phyloP scores from a whole-genome alignment of 495 filamentous ascomycete genomes.

The Filosporella fistucella region DNA sequence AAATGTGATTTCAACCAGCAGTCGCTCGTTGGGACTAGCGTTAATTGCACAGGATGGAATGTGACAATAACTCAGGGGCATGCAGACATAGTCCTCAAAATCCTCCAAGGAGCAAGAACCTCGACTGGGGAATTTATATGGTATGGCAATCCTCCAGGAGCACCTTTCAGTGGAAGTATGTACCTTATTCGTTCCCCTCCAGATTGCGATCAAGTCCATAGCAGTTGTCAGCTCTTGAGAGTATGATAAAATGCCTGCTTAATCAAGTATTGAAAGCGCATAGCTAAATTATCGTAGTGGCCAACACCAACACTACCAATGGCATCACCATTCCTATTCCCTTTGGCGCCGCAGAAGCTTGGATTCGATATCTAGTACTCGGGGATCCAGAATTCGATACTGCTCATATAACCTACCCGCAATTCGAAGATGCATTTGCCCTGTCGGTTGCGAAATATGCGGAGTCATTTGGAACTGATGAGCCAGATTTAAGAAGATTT shows the following conservation, averaged over 20 bases:
- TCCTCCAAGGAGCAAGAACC: constrained; percentile 6
- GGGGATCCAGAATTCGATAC: constrained; percentile 19
- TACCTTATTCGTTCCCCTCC: neutral
- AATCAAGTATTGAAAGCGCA: neutral
- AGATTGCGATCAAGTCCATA: too few relatives aligned
- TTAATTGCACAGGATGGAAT: neutral
- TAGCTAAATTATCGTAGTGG: neutral
- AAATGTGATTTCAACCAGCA: constrained; percentile 14
- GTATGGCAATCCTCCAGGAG: constrained; percentile 13
- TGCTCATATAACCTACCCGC: constrained; percentile 10
- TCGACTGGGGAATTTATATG: constrained; percentile 8
- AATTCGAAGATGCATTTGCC: constrained; percentile 9
- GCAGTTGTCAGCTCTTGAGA: too few relatives aligned
- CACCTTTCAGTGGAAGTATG: constrained; percentile 1
- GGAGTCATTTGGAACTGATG: constrained; percentile 1
- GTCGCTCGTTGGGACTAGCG: neutral
- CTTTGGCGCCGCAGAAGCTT: neutral
- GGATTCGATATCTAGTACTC: constrained; percentile 9
- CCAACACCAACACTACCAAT: constrained; percentile 3
- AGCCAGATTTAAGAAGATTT: constrained; percentile 36
- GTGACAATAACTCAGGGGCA: neutral
- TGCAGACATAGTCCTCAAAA: neutral
- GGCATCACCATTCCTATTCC: constrained; percentile 5
- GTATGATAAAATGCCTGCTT: too few relatives aligned
- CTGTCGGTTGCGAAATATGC: neutral